Conservation (phyloP, 768 basidiomycete species). For the Russula sp. region DNA sequence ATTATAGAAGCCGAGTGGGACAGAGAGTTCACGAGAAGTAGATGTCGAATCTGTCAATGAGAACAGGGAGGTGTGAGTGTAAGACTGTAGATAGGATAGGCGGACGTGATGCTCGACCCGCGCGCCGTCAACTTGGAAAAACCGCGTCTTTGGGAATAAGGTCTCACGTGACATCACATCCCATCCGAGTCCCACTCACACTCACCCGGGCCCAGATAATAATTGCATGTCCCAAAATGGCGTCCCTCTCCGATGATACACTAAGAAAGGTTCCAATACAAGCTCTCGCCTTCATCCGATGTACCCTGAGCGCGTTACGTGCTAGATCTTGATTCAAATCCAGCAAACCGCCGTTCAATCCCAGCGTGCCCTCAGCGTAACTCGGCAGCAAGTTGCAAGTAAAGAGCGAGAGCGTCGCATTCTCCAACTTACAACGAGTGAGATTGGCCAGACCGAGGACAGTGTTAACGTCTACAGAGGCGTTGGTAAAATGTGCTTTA, state of each 20-base stretch:
- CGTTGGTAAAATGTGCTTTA: constrained; percentile 83
- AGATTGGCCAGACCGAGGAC: constrained; percentile 64
- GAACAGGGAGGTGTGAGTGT: background rate
- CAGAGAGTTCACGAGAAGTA: background rate
- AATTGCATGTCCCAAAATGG: constrained; percentile 23
- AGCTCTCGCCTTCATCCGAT: background rate
- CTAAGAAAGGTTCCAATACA: constrained; percentile 55
- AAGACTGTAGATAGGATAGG: background rate
- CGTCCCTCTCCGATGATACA: constrained; percentile 58
- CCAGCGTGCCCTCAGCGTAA: constrained; percentile 66
- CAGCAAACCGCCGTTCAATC: constrained; percentile 87
- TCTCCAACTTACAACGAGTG: constrained; percentile 81
- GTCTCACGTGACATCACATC: background rate
- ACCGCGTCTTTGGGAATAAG: constrained; percentile 13
- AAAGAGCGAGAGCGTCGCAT: constrained; percentile 91
- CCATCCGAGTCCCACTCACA: background rate
- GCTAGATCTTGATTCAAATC: constrained; percentile 86
- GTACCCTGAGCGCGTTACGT: background rate
- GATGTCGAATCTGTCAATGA: background rate
- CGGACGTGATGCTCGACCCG: background rate
- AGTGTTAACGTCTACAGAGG: constrained; percentile 87
- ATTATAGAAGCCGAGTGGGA: constrained; percentile 28
- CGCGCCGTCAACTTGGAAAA: background rate
- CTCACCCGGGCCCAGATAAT: background rate
- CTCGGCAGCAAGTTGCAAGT: constrained; percentile 65